Evolutionary conservation across 495 filamentous ascomycete species (phyloP), one percentile per base, ranked within the genome.

Genomic region (Letharia lupina): DNA sequence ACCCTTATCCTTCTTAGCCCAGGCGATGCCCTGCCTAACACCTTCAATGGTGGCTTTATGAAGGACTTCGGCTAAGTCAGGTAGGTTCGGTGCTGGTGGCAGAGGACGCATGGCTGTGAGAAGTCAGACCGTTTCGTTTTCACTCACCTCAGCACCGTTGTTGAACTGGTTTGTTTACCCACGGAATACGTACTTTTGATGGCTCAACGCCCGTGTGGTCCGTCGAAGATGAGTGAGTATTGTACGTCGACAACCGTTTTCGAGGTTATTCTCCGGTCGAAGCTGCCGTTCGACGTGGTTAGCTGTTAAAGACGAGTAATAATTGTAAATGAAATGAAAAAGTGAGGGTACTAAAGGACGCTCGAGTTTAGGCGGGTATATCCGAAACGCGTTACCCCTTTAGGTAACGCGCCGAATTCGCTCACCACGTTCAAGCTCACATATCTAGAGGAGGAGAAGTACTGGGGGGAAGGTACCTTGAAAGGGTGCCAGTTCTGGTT

Each of bases 81-180:
- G 31, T n/a, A 57, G 12, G 16, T 8, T n/a, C 4, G 20, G 20
- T 9, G 58, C 50, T 39, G 57, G 57, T 48, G 50, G 50, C 47
- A 59, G 40, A 35, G 63, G 60, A 62, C 42, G 41, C 60, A 47
- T 62, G 10, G 42, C 42, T 44, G 60, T 18, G 28, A 33, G 35
- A n/a, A 33, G 40, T 65, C 54, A 57, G 52, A 28, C 20, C 1
- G 1, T 11, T 47, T 35, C 10, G n/a, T 28, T 28, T 28, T 28
- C 23, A 8, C 7, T 58, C 40, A 57, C 54, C 54, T 57, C 16
- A 37, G 9, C 1, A 57, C 54, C 5, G 5, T 57, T 16, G 39
- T 33, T 16, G 6, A 18, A n/a, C 31, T 6, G 33, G 33, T 37
- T 0, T 57, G 33, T 57, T 57, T 57, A 37, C 20, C 54, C 15